These are phyloP conservation scores for Phyllosticta citrichinensis DNA, from an alignment of 2,329 filamentous ascomycete genomes.

Conservation along the genomic window DNA sequence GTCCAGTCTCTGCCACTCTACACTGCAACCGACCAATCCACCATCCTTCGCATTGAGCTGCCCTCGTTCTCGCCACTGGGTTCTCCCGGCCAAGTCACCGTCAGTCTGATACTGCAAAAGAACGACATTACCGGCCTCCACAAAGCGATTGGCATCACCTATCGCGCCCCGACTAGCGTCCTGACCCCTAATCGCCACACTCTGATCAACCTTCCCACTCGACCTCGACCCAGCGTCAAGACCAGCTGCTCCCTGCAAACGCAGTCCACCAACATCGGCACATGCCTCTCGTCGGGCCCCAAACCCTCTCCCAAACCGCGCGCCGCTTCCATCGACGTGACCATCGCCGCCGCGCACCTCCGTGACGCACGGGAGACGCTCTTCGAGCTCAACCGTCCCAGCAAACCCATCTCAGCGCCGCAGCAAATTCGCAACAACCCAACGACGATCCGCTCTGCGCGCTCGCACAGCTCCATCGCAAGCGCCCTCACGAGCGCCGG, in stretches of 20 bases:
- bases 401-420: constrained; percentile 18
- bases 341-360: constrained; percentile 9
- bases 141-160: constrained; percentile 62
- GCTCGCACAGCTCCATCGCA: neutral
- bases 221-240: neutral
- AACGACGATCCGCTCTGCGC: neutral
- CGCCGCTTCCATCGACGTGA: constrained; percentile 5
- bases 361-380: neutral
- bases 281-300: neutral
- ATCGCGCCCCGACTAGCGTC: constrained; percentile 45
- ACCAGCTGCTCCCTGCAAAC: neutral
- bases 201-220: constrained; percentile 26
- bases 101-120: constrained; percentile 55
- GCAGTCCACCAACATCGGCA: constrained; percentile 27
- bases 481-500: neutral
- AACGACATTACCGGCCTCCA: constrained; percentile 52
- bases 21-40: constrained; percentile 1
- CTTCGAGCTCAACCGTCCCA: neutral
- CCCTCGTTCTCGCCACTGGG: constrained; percentile 44
- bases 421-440: constrained; percentile 19
- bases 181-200: constrained; percentile 24
- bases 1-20: constrained; percentile 33
- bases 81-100: constrained; percentile 55
- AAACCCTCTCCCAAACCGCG: neutral
- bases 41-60: constrained; percentile 42